Evolutionary conservation across 306 rosid genomes (phyloP).

Genomic region (Prunus campanulata): DNA sequence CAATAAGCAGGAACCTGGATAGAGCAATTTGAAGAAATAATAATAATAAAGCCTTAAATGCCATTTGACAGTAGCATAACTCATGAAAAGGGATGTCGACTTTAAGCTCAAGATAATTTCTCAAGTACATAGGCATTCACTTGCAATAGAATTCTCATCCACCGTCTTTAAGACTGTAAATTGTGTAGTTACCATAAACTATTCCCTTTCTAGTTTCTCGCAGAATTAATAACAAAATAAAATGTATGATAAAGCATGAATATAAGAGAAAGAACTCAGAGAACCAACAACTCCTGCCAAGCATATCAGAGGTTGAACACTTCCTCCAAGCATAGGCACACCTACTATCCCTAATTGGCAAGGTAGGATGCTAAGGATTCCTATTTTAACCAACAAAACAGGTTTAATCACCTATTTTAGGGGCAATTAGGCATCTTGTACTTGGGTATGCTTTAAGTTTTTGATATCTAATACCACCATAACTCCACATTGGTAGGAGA

Average conservation of each 20-base stretch:
- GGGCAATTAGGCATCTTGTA: no score
- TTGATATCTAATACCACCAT: no score
- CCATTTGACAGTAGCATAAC: background rate
- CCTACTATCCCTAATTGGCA: background rate
- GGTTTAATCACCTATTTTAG: background rate
- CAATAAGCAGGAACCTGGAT: background rate
- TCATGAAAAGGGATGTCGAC: background rate
- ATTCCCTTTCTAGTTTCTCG: background rate
- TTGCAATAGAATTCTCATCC: background rate
- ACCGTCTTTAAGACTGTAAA: background rate
- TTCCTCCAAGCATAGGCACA: background rate
- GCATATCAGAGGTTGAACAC: background rate
- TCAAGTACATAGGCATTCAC: conserved; percentile 1
- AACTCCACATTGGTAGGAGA: no score
- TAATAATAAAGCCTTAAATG: background rate
- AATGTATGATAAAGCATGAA: background rate
- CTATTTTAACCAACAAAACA: background rate
- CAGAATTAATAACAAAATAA: background rate
- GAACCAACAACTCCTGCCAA: background rate
- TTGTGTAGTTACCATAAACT: background rate
- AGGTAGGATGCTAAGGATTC: background rate
- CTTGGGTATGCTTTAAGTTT: no score
- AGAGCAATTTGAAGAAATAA: background rate
- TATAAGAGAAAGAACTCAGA: background rate
- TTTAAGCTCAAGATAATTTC: conserved; percentile 2